Percentiles rank a stretch among this genome's conserved stretches.
These are phyloP conservation scores for Colletotrichum incanum DNA, from an alignment of 2,329 filamentous ascomycete species.

Conservation along the genomic window DNA sequence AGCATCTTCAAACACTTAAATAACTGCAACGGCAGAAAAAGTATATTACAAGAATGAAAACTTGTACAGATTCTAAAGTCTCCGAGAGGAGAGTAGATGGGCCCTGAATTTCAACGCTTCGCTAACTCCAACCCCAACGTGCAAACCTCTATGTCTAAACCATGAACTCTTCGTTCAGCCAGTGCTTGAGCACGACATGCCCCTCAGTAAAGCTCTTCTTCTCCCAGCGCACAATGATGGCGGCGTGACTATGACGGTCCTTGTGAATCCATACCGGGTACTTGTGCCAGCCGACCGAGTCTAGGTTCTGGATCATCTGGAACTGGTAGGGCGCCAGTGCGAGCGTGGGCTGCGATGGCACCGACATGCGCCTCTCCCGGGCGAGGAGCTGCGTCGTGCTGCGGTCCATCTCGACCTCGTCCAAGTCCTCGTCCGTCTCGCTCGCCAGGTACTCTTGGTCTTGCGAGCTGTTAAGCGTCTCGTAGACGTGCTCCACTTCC, in stretches of 20 bases:
- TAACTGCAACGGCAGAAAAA: too few species aligned
- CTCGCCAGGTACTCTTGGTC: constrained; percentile 79
- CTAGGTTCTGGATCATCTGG: constrained; percentile 84
- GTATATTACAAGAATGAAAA: background rate
- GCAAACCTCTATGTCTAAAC: constrained; percentile 55
- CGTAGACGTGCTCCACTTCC: constrained; percentile 84
- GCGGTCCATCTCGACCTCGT: constrained; percentile 51
- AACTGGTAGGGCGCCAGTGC: constrained; percentile 88
- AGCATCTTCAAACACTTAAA: background rate
- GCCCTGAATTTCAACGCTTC: constrained; percentile 22
- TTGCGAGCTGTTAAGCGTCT: constrained; percentile 79
- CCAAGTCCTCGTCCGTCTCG: constrained; percentile 65
- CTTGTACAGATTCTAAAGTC: background rate
- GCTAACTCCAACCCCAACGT: constrained; percentile 8
- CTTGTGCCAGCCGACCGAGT: constrained; percentile 76
- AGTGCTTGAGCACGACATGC: constrained; percentile 83
- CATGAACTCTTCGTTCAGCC: constrained; percentile 82
- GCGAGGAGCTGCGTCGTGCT: constrained; percentile 59
- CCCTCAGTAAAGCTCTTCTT: constrained; percentile 82
- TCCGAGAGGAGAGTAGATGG: too few species aligned
- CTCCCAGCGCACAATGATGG: constrained; percentile 85
- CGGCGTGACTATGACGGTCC: constrained; percentile 86
- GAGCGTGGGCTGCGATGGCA: constrained; percentile 75
- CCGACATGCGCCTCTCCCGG: constrained; percentile 59
- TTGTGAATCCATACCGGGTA: constrained; percentile 84